Evolutionary conservation across 2,329 filamentous ascomycete genomes (phyloP).

Genomic region (Pseudogymnoascus sp.): DNA sequence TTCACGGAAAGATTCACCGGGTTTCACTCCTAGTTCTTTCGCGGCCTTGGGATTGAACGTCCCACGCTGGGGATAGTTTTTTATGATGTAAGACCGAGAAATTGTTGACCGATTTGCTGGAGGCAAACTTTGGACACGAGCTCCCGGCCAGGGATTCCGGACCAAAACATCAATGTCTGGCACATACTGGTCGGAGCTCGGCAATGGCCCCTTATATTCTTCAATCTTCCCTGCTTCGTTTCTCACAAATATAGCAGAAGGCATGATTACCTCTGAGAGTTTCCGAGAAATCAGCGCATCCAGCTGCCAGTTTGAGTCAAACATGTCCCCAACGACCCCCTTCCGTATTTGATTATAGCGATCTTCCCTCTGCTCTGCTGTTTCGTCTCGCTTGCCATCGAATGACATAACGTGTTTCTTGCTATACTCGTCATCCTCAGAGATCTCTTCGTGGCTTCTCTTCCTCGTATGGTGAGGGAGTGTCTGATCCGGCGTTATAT

Average conservation of each 20-base stretch:
- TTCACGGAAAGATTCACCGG: constrained; percentile 47
- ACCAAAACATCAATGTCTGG: constrained; percentile 65
- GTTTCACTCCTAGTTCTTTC: constrained; percentile 52
- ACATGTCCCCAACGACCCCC: constrained; percentile 65
- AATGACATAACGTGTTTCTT: constrained; percentile 12
- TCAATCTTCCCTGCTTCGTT: constrained; percentile 57
- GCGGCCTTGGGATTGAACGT: constrained; percentile 67
- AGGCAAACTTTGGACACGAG: constrained; percentile 57
- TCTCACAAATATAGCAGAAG: constrained; percentile 62
- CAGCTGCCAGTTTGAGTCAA: constrained; percentile 65
- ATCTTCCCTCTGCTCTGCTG: constrained; percentile 31
- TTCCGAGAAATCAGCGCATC: constrained; percentile 61
- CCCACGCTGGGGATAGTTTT: constrained; percentile 66
- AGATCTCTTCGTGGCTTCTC: constrained; percentile 42
- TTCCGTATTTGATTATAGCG: constrained; percentile 45
- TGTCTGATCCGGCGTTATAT: constrained; percentile 34
- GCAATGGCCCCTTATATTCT: constrained; percentile 60
- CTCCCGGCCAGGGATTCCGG: constrained; percentile 71
- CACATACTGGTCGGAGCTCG: constrained; percentile 40
- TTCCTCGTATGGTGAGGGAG: constrained; percentile 32
- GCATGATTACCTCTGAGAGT: constrained; percentile 57
- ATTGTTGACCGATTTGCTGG: constrained; percentile 55
- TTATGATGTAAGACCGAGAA: constrained; percentile 80
- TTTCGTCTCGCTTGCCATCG: constrained; percentile 19
- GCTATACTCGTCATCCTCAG: constrained; percentile 14